phyloP scores from a whole-genome alignment of 2,329 filamentous ascomycete species.

The Lachnellula cervina region DNA sequence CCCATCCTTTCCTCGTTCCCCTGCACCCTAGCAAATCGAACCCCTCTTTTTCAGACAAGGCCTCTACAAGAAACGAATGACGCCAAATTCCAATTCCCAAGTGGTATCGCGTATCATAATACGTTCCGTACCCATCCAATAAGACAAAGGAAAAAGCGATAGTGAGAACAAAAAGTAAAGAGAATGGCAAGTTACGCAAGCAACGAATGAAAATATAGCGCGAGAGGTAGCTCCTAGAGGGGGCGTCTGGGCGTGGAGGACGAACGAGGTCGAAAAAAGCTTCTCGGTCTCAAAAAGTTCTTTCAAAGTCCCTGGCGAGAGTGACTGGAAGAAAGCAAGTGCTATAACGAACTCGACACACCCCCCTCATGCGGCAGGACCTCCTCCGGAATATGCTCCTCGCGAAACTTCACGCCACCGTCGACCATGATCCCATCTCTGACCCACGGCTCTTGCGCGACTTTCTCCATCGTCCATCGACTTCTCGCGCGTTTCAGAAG shows the following conservation, averaged over 20 bases:
- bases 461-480: conserved; percentile 69
- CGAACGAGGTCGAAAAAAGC: background rate
- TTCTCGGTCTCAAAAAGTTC: too few relatives aligned
- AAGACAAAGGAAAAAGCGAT: background rate
- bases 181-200: too few relatives aligned
- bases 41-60: background rate
- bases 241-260: background rate
- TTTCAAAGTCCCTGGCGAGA: too few relatives aligned
- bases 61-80: background rate
- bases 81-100: background rate
- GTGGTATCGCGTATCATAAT: background rate
- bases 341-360: conserved; percentile 13
- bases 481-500: conserved; percentile 77
- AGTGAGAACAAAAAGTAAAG: too few relatives aligned
- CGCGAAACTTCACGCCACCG: conserved; percentile 53
- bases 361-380: conserved; percentile 6
- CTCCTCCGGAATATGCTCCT: conserved; percentile 39
- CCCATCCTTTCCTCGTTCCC: background rate
- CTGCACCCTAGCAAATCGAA: too few relatives aligned
- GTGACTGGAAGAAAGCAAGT: background rate
- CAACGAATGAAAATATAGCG: background rate
- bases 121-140: background rate
- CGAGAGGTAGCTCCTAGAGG: background rate
- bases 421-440: conserved; percentile 65
- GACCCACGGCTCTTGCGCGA: conserved; percentile 73